Evolutionary conservation across 2,329 filamentous ascomycete species (phyloP).

Genomic region (Aspergillus sp.): DNA sequence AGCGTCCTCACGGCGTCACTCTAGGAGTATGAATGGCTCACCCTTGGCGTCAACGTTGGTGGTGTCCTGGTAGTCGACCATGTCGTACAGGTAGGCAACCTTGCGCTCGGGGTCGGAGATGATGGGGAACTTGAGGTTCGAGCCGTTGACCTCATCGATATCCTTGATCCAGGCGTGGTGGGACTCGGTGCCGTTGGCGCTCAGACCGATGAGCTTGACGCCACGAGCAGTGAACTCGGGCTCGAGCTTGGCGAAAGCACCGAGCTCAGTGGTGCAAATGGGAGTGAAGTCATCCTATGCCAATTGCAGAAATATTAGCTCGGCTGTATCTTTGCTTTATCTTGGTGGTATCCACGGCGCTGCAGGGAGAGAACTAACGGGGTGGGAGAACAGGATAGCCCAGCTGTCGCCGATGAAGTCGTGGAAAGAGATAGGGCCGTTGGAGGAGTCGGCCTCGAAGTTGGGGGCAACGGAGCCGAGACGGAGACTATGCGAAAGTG

Average conservation of each 20-base stretch:
- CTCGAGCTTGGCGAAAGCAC: constrained; percentile 88
- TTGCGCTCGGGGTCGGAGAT: constrained; percentile 80
- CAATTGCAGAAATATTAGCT: not conserved
- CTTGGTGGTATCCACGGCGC: not conserved
- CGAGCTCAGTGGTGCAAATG: constrained; percentile 94
- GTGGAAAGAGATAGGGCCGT: constrained; percentile 70
- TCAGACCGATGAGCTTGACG: constrained; percentile 88
- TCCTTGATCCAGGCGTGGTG: constrained; percentile 92
- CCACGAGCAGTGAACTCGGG: constrained; percentile 84
- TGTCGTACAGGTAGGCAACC: constrained; percentile 76
- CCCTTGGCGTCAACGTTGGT: constrained; percentile 79
- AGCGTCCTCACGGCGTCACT: not conserved
- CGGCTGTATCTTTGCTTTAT: not conserved
- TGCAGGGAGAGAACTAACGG: constrained; percentile 42
- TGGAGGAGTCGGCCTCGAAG: constrained; percentile 69
- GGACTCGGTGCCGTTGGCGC: constrained; percentile 78
- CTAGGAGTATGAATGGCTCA: constrained; percentile 5
- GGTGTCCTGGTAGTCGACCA: constrained; percentile 81
- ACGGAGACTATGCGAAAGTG: constrained; percentile 53
- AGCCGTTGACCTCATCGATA: constrained; percentile 76
- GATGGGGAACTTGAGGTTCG: constrained; percentile 73
- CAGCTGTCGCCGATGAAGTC: constrained; percentile 70
- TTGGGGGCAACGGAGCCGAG: constrained; percentile 68
- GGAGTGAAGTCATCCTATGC: constrained; percentile 75
- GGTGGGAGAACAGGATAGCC: constrained; percentile 72